Percentiles rank a stretch among this genome's conserved stretches.
These are phyloP conservation scores for Globisporangium cystogenes DNA, from an alignment of 352 stramenopile genomes.

Conservation along the genomic window DNA sequence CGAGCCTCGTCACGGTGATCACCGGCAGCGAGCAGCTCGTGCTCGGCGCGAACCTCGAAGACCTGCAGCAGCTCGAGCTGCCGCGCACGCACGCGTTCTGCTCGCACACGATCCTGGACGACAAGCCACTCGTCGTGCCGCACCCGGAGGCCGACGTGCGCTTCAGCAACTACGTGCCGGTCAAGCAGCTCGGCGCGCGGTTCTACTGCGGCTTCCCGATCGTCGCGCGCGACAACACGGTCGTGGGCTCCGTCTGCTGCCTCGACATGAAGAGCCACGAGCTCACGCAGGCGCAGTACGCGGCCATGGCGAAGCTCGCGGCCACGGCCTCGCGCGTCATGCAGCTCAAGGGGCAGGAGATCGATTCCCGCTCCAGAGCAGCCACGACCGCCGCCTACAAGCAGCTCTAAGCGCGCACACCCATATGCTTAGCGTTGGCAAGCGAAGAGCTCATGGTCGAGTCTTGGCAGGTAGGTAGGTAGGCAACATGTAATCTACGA, in stretches of 20 bases:
- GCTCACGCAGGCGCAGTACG: conserved; percentile 55
- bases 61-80: conserved; percentile 19
- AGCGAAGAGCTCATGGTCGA: too few relatives aligned
- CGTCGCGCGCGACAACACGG: conserved; percentile 30
- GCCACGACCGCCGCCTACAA: background rate
- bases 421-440: too few relatives aligned
- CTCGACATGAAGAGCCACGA: conserved; percentile 43
- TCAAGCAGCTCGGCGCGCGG: conserved; percentile 33
- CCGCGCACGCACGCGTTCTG: conserved; percentile 32
- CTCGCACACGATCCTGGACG: conserved; percentile 50
- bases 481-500: too few relatives aligned
- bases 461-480: too few relatives aligned
- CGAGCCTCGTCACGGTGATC: conserved; percentile 61
- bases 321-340: conserved; percentile 52
- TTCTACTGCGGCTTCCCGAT: conserved; percentile 82
- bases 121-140: conserved; percentile 52
- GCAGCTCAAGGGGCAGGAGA: conserved; percentile 13
- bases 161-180: conserved; percentile 43
- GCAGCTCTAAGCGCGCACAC: background rate
- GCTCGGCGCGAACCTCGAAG: conserved; percentile 29
- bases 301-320: conserved; percentile 42
- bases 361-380: conserved; percentile 2
- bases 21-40: conserved; percentile 42
- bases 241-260: conserved; percentile 63
- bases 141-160: conserved; percentile 63